phyloP scores from a whole-genome alignment of 2,329 filamentous ascomycete species.

The Ceratocystis albifundus region DNA sequence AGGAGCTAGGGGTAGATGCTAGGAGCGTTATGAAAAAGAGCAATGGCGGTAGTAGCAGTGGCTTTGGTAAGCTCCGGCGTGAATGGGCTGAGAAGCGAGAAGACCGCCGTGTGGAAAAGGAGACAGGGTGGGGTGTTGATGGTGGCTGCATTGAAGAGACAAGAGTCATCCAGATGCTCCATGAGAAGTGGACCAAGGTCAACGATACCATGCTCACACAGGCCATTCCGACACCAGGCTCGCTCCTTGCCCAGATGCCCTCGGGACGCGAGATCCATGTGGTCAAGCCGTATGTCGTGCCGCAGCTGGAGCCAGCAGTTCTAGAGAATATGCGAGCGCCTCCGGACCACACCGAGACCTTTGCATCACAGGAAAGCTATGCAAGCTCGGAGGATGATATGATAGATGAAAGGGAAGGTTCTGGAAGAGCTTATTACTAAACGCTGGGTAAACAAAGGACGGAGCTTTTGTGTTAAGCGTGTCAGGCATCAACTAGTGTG shows the following conservation, averaged over 20 bases:
- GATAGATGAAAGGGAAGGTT: conserved; percentile 32
- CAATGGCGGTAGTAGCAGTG: conserved; percentile 35
- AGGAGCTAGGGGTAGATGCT: conserved; percentile 57
- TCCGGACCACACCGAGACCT: conserved; percentile 35
- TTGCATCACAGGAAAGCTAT: conserved; percentile 33
- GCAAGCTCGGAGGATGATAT: conserved; percentile 38
- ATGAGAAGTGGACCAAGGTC: conserved; percentile 80
- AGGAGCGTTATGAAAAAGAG: conserved; percentile 35
- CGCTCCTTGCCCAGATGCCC: conserved; percentile 67
- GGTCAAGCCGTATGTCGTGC: conserved; percentile 55
- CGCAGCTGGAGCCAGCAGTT: conserved; percentile 50
- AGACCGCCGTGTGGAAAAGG: conserved; percentile 66
- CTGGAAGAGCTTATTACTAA: conserved; percentile 24
- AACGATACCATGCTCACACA: conserved; percentile 89
- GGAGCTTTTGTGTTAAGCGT: neutral
- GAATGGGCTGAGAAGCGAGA: conserved; percentile 67
- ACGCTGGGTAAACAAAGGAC: neutral
- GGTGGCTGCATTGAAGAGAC: conserved; percentile 76
- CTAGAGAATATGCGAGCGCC: conserved; percentile 41
- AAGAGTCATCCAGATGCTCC: conserved; percentile 73
- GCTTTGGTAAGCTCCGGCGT: conserved; percentile 55
- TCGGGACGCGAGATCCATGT: conserved; percentile 78
- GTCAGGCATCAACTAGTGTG: too few relatives aligned
- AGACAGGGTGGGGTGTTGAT: conserved; percentile 64
- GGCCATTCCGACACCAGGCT: conserved; percentile 56